Percentiles rank a stretch among this genome's conserved stretches.
Evolutionary conservation across 2,329 filamentous ascomycete genomes (phyloP).

Genomic region (Fusarium begoniae): DNA sequence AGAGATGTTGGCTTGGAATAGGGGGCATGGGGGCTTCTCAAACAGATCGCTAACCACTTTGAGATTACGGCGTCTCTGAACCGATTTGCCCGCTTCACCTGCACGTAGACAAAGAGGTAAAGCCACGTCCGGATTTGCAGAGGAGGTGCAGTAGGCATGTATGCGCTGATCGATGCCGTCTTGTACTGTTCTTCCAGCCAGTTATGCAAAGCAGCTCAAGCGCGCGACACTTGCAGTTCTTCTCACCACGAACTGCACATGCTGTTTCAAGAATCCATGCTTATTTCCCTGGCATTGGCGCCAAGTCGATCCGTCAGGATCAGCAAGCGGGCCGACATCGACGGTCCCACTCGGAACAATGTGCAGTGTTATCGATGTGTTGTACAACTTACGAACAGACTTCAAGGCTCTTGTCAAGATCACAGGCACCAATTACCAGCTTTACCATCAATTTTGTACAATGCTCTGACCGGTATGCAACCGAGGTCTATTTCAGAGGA

Average conservation of each 20-base stretch:
- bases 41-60: neutral
- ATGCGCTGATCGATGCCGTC: neutral
- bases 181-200: neutral
- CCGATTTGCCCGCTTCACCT: neutral
- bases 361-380: too few species aligned
- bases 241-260: neutral
- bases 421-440: neutral
- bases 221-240: too few species aligned
- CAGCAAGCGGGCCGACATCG: neutral
- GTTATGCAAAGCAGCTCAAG: neutral
- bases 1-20: neutral
- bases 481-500: neutral
- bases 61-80: neutral
- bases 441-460: too few species aligned
- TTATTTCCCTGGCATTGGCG: neutral
- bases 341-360: neutral
- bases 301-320: neutral
- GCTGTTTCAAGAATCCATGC: neutral
- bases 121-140: neutral
- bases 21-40: neutral
- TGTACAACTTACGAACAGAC: neutral
- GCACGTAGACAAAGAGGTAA: accelerated
- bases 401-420: too few species aligned
- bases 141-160: neutral
- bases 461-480: neutral